phyloP scores from a whole-genome alignment of 345 rosid species.

The Populus pruinosa region DNA sequence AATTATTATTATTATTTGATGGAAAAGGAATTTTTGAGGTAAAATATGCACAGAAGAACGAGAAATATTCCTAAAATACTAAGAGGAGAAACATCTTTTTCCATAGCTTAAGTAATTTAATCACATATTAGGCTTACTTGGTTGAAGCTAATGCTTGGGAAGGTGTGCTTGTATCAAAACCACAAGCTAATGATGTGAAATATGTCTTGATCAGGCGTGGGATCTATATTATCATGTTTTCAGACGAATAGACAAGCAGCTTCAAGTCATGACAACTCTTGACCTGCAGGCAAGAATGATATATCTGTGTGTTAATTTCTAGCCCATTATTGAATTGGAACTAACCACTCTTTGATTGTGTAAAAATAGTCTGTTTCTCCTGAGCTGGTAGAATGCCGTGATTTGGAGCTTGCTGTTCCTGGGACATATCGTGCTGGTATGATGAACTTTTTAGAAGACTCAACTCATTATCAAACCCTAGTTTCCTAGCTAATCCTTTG shows the following conservation, averaged over 20 bases:
- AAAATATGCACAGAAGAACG: neutral
- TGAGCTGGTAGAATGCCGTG: conserved; percentile 75
- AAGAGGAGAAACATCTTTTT: neutral
- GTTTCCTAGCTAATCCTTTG: neutral
- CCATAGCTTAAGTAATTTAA: neutral
- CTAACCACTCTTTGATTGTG: conserved; percentile 17
- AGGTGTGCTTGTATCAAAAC: neutral
- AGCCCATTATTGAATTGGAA: neutral
- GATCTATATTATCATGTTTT: conserved; percentile 96
- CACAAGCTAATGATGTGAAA: conserved; percentile 9
- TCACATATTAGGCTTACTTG: neutral
- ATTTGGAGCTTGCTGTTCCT: conserved; percentile 97
- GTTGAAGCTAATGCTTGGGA: neutral
- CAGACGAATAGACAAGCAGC: conserved; percentile 93
- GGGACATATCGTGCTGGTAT: conserved; percentile 94
- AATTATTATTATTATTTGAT: neutral
- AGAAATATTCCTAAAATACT: neutral
- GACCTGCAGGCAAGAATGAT: conserved; percentile 73
- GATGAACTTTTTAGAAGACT: conserved; percentile 11
- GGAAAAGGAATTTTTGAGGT: neutral
- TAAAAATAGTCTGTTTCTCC: conserved; percentile 86
- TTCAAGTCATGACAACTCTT: conserved; percentile 80
- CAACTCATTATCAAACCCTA: neutral
- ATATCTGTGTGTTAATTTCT: conserved; percentile 11
- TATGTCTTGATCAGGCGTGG: conserved; percentile 76